Conservation (phyloP, 495 filamentous ascomycete genomes). For the Aspergillus indologenus region DNA sequence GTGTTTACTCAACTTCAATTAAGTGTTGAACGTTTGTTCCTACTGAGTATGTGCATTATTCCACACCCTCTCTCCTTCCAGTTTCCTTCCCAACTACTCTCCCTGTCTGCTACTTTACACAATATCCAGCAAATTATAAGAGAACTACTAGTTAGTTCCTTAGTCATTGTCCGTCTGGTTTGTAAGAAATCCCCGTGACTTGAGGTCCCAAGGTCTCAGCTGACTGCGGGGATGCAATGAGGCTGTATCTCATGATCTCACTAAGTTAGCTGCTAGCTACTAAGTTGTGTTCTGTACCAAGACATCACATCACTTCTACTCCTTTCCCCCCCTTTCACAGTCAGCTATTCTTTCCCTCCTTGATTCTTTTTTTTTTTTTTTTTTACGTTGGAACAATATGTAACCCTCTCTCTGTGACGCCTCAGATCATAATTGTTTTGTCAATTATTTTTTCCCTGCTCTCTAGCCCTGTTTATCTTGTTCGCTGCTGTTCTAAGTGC, state of each 20-base stretch:
- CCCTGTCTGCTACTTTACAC: too few species aligned
- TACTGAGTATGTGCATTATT: neutral
- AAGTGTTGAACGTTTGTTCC: too few species aligned
- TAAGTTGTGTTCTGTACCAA: too few species aligned
- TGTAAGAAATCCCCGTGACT: conserved; percentile 6
- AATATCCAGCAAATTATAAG: too few species aligned
- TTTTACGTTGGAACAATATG: conserved; percentile 10
- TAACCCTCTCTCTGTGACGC: conserved; percentile 6
- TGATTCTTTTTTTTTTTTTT: neutral
- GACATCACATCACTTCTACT: neutral
- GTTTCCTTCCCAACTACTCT: too few species aligned
- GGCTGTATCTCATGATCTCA: conserved; percentile 23
- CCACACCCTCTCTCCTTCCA: neutral
- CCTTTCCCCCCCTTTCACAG: neutral
- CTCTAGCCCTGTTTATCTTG: conserved; percentile 8
- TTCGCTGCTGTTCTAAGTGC: conserved; percentile 18
- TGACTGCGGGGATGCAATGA: conserved; percentile 20
- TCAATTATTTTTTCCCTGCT: conserved; percentile 4
- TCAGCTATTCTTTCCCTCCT: neutral
- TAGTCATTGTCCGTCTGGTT: neutral
- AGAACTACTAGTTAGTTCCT: too few species aligned
- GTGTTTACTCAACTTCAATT: neutral
- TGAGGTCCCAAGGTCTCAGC: conserved; percentile 17
- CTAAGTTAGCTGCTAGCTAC: conserved; percentile 1
- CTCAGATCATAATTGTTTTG: too few species aligned